A percentile compares a stretch with the other conserved stretches of the same genome.
Evolutionary conservation across 2,329 filamentous ascomycete genomes (phyloP).

Genomic region (Pseudocercospora macadamiae): DNA sequence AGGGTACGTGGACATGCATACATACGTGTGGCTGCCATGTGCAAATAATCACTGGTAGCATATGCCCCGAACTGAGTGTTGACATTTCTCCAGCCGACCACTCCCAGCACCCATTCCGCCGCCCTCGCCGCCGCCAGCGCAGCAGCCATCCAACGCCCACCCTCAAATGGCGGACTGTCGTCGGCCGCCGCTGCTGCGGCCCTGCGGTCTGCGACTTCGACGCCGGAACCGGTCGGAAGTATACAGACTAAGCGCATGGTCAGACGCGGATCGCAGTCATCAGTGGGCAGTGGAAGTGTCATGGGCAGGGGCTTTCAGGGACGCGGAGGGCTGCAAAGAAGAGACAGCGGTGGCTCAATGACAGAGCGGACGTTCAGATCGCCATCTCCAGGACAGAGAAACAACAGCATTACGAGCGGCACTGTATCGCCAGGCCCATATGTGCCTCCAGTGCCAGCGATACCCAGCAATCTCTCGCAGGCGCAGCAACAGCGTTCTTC

Average conservation of each 20-base stretch:
- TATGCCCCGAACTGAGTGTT: not conserved
- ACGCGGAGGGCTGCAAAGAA: constrained; percentile 59
- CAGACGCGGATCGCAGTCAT: constrained; percentile 73
- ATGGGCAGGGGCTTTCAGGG: constrained; percentile 37
- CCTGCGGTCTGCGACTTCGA: constrained; percentile 74
- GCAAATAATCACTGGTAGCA: not conserved
- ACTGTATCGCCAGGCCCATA: constrained; percentile 31
- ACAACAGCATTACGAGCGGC: constrained; percentile 27
- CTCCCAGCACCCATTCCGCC: constrained; percentile 41
- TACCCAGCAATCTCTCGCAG: constrained; percentile 51
- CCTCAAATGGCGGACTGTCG: constrained; percentile 70
- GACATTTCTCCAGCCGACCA: constrained; percentile 8
- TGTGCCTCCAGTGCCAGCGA: constrained; percentile 73
- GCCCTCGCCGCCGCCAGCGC: constrained; percentile 73
- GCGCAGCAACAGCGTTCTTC: constrained; percentile 46
- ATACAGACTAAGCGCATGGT: constrained; percentile 85
- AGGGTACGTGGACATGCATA: not conserved
- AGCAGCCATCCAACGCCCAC: constrained; percentile 72
- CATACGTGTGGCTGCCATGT: not conserved
- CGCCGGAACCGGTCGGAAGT: constrained; percentile 77
- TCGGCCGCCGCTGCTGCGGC: constrained; percentile 86
- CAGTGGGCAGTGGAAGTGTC: constrained; percentile 56
- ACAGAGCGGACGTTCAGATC: constrained; percentile 84
- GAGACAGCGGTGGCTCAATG: constrained; percentile 79
- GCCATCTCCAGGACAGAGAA: constrained; percentile 62